phyloP scores from a whole-genome alignment of 192 early-diverging fungal species.

The Jimgerdemannia flammicorona region DNA sequence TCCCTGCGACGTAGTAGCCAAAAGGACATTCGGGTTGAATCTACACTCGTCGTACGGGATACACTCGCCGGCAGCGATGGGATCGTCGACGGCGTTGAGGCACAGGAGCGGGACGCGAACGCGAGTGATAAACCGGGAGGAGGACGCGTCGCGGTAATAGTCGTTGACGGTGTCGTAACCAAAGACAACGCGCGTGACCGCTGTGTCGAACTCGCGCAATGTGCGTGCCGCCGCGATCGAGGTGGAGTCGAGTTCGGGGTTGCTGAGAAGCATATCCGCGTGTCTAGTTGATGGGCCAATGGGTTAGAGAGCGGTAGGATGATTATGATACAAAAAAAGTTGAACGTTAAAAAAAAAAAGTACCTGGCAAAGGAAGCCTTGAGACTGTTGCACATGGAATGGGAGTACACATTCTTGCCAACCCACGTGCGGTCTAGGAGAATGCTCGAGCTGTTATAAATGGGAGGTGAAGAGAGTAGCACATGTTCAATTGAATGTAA shows the following conservation, averaged over 20 bases:
- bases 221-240: constrained; percentile 47
- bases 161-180: constrained; percentile 80
- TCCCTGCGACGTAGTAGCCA: constrained; percentile 78
- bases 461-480: constrained; percentile 23
- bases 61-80: constrained; percentile 64
- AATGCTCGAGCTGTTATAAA: constrained; percentile 23
- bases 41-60: constrained; percentile 71
- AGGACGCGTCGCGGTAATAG: constrained; percentile 70
- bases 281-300: constrained; percentile 5
- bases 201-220: constrained; percentile 84
- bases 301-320: background rate
- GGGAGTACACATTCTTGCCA: constrained; percentile 39
- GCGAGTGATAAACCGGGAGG: constrained; percentile 50
- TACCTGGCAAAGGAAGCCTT: constrained; percentile 39
- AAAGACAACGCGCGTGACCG: constrained; percentile 66
- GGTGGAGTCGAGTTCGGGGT: constrained; percentile 42
- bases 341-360: constrained; percentile 1
- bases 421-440: constrained; percentile 30
- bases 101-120: constrained; percentile 82
- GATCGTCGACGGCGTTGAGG: constrained; percentile 85
- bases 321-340: background rate
- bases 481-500: too few species aligned
- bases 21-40: constrained; percentile 73
- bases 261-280: constrained; percentile 39
- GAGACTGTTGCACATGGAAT: constrained; percentile 43